Evolutionary conservation across 169 alveolate genomes (phyloP).

Genomic region (Cytauxzoon felis): DNA sequence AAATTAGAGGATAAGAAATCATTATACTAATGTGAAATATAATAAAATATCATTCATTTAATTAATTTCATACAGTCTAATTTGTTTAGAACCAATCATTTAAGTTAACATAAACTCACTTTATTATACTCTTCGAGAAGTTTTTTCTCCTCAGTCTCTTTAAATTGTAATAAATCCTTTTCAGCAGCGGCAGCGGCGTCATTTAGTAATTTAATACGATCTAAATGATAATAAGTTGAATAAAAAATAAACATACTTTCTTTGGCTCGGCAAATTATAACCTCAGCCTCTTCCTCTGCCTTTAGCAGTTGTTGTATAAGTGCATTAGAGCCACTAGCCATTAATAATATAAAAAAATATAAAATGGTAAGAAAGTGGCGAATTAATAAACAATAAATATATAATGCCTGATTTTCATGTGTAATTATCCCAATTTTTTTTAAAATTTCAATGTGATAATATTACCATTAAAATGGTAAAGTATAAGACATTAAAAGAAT

Average conservation of each 20-base stretch:
- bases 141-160: conserved; percentile 69
- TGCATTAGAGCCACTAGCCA: conserved; percentile 72
- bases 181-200: conserved; percentile 75
- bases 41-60: too few relatives aligned
- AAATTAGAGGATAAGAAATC: background rate
- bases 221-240: conserved; percentile 13
- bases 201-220: conserved; percentile 72
- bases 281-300: conserved; percentile 79
- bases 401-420: background rate
- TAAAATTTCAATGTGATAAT: background rate
- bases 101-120: conserved; percentile 6
- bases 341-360: too few relatives aligned
- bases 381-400: background rate
- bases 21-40: too few relatives aligned
- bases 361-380: background rate
- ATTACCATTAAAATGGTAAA: too few relatives aligned
- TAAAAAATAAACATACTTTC: conserved; percentile 55
- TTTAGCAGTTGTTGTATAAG: conserved; percentile 72
- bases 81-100: too few relatives aligned
- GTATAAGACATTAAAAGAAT: conserved; percentile 1
- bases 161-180: conserved; percentile 66
- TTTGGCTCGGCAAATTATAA: conserved; percentile 72
- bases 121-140: conserved; percentile 64
- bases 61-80: too few relatives aligned
- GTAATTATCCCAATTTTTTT: background rate